A percentile compares a stretch with the other conserved stretches of the same genome.
Conservation (phyloP, 2,329 filamentous ascomycete genomes). For the Epichloe typhina region DNA sequence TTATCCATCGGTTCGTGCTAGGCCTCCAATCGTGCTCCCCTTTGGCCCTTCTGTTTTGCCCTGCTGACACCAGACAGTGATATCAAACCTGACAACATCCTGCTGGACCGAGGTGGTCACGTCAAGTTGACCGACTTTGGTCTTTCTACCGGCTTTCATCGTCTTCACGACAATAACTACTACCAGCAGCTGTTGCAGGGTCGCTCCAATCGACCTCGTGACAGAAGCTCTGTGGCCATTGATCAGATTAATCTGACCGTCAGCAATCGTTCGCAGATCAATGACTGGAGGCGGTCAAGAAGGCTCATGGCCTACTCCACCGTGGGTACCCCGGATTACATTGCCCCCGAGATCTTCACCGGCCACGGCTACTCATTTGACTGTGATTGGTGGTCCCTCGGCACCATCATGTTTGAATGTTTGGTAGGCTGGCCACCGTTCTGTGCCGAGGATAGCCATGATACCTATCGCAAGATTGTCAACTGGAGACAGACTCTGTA, state of each 20-base stretch:
- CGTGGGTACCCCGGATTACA: conserved; percentile 95
- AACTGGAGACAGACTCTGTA: conserved; percentile 94
- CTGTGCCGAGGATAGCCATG: conserved; percentile 93
- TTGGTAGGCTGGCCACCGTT: conserved; percentile 97
- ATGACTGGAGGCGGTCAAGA: conserved; percentile 94
- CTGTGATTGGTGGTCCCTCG: conserved; percentile 98
- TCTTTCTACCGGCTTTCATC: conserved; percentile 94
- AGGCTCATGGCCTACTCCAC: conserved; percentile 96
- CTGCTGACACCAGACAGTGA: conserved; percentile 44
- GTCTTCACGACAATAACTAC: conserved; percentile 94
- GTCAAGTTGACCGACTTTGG: conserved; percentile 98
- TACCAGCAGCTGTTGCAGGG: conserved; percentile 92
- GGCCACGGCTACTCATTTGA: conserved; percentile 92
- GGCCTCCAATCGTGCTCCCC: background rate
- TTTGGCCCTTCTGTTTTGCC: background rate
- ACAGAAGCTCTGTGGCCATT: conserved; percentile 86
- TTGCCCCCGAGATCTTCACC: conserved; percentile 95
- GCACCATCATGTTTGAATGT: conserved; percentile 99
- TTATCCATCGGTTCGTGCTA: conserved; percentile 80
- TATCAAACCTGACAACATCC: conserved; percentile 98
- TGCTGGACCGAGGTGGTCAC: conserved; percentile 87
- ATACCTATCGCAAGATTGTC: conserved; percentile 98
- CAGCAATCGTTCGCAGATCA: conserved; percentile 94
- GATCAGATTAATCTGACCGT: conserved; percentile 98
- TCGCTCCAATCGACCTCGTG: conserved; percentile 56